phyloP scores from a whole-genome alignment of 768 basidiomycete genomes.

The Phanerochaete carnosa region DNA sequence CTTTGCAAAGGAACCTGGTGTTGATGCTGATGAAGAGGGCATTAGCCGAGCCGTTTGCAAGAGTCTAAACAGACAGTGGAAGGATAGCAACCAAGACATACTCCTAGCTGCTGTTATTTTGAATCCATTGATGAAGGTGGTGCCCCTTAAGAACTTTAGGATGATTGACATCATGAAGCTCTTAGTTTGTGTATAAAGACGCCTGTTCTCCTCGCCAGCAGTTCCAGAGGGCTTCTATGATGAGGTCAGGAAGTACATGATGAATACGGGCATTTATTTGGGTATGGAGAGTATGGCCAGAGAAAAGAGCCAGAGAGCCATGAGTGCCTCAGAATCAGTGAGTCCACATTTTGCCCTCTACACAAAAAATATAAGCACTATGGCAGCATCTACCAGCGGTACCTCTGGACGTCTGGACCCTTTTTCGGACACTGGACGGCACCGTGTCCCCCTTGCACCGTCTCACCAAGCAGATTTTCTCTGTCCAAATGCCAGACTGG shows the following conservation, averaged over 20 bases:
- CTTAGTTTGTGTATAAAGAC: not conserved
- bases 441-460: not conserved
- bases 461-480: not conserved
- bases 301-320: not conserved
- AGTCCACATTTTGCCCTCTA: not conserved
- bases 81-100: conserved; percentile 23
- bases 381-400: not conserved
- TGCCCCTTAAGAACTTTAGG: not conserved
- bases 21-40: conserved; percentile 1
- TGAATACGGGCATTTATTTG: not conserved
- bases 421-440: not conserved
- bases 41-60: conserved; percentile 20
- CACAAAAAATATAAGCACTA: not conserved
- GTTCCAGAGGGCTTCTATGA: not conserved
- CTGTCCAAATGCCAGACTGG: not conserved
- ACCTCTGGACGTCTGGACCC: not conserved
- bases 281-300: not conserved
- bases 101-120: conserved; percentile 20
- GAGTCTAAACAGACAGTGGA: conserved; percentile 25
- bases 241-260: not conserved
- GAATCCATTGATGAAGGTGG: not conserved
- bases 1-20: not conserved
- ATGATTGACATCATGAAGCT: not conserved
- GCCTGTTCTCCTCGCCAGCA: not conserved
- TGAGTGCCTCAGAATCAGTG: not conserved